Percentiles rank a stretch among this genome's conserved stretches.
phyloP scores from a whole-genome alignment of 1,284 basidiomycete genomes.

The Ganoderma boninense region DNA sequence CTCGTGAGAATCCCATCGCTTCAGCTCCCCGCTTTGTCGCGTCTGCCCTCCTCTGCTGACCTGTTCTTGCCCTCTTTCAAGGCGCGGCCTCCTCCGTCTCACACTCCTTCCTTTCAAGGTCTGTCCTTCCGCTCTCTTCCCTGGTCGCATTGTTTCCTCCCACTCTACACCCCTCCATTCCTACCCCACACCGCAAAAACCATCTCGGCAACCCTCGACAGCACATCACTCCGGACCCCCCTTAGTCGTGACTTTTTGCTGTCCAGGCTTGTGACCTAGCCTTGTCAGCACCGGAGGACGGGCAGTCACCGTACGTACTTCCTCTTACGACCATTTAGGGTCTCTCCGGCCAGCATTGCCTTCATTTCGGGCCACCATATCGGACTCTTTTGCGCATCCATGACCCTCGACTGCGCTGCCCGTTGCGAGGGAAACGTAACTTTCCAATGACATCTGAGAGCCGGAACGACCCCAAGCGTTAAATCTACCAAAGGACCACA shows the following conservation, averaged over 20 bases:
- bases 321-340: not conserved
- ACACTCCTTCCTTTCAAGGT: constrained; percentile 68
- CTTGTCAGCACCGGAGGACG: not conserved
- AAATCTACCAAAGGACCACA: not conserved
- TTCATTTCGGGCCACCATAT: constrained; percentile 2
- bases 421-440: constrained; percentile 20
- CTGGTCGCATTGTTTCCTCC: not conserved
- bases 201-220: constrained; percentile 1
- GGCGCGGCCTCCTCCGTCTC: constrained; percentile 77
- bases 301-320: constrained; percentile 11
- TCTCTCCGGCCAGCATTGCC: not conserved
- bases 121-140: constrained; percentile 27
- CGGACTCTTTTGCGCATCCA: constrained; percentile 9
- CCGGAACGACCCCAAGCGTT: not conserved
- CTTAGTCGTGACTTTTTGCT: not conserved
- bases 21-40: constrained; percentile 31
- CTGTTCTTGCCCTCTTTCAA: constrained; percentile 44
- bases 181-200: not conserved
- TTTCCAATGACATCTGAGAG: not conserved
- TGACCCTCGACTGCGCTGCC: constrained; percentile 11
- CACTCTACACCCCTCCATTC: constrained; percentile 12
- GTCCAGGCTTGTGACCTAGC: not conserved
- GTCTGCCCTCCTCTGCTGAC: constrained; percentile 33
- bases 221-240: constrained; percentile 1
- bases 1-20: constrained; percentile 39